Percentiles rank a stretch among this genome's conserved stretches.
Evolutionary conservation across 2,329 filamentous ascomycete genomes (phyloP).

Genomic region (Aspergillus sp.): DNA sequence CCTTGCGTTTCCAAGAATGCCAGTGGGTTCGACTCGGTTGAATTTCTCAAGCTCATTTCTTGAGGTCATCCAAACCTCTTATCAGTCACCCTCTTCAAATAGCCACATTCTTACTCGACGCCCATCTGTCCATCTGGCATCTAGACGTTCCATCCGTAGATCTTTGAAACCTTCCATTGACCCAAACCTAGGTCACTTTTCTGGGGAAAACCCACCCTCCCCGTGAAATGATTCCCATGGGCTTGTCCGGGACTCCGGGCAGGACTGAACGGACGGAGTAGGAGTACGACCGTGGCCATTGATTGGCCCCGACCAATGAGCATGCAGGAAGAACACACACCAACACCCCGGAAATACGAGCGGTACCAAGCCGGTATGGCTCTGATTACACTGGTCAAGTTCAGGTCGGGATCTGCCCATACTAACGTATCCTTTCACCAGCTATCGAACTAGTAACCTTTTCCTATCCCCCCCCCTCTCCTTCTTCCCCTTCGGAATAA

Average conservation of each 20-base stretch:
- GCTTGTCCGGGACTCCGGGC: background rate
- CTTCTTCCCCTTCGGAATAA: background rate
- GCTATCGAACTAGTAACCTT: background rate
- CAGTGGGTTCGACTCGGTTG: slow-evolving; percentile 21
- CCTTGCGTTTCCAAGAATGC: slow-evolving; percentile 16
- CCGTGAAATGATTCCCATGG: background rate
- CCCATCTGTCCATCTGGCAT: background rate
- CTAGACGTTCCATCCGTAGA: background rate
- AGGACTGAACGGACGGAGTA: slow-evolving; percentile 1
- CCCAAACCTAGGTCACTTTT: slow-evolving; percentile 1
- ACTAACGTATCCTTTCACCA: background rate
- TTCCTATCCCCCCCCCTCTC: background rate
- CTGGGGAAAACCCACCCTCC: slow-evolving; percentile 5
- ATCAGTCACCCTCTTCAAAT: slow-evolving; percentile 19
- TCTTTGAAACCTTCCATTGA: background rate
- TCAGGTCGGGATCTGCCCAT: slow-evolving; percentile 1
- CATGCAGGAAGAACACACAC: slow-evolving; percentile 6
- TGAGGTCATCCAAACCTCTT: slow-evolving; percentile 30
- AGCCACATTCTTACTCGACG: slow-evolving; percentile 11
- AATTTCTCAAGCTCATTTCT: slow-evolving; percentile 28
- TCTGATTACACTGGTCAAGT: background rate
- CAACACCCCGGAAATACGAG: slow-evolving; percentile 16
- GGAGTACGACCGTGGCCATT: slow-evolving; percentile 1
- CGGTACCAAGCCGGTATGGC: background rate
- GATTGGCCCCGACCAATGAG: slow-evolving; percentile 22